Evolutionary conservation across 495 filamentous ascomycete species (phyloP).

Genomic region (Echria macrotheca): DNA sequence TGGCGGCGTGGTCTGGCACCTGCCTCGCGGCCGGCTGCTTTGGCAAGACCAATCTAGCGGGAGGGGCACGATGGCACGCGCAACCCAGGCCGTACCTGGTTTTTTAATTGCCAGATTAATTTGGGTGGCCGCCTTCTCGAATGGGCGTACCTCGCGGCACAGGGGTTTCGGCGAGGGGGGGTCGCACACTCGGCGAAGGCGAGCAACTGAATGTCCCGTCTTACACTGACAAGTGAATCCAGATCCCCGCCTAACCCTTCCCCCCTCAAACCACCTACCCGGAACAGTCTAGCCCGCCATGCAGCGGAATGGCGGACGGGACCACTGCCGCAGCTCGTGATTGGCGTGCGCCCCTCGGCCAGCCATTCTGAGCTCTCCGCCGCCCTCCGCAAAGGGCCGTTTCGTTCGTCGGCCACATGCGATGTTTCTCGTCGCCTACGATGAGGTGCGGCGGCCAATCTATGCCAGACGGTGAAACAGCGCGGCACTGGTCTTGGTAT

Average conservation of each 20-base stretch:
- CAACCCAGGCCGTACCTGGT: slow-evolving; percentile 9
- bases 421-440: background rate
- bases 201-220: slow-evolving; percentile 6
- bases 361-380: background rate
- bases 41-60: background rate
- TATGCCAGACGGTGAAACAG: slow-evolving; percentile 6
- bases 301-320: slow-evolving; percentile 20
- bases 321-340: slow-evolving; percentile 14
- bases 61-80: background rate
- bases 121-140: slow-evolving; percentile 7
- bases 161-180: background rate
- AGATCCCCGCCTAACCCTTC: background rate
- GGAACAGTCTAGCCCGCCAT: slow-evolving; percentile 31
- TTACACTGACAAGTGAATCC: background rate
- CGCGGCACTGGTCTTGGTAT: slow-evolving; percentile 1
- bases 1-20: too few species aligned
- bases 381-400: background rate
- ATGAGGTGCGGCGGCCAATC: background rate
- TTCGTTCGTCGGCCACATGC: slow-evolving; percentile 1
- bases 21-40: slow-evolving; percentile 9
- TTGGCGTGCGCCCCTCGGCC: slow-evolving; percentile 14
- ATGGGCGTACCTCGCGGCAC: slow-evolving; percentile 6
- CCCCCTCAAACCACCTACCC: slow-evolving; percentile 32
- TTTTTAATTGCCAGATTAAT: slow-evolving; percentile 9
- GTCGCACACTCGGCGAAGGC: background rate